Evolutionary conservation across 2,329 filamentous ascomycete genomes (phyloP).

Genomic region (Beauveria medogensis): DNA sequence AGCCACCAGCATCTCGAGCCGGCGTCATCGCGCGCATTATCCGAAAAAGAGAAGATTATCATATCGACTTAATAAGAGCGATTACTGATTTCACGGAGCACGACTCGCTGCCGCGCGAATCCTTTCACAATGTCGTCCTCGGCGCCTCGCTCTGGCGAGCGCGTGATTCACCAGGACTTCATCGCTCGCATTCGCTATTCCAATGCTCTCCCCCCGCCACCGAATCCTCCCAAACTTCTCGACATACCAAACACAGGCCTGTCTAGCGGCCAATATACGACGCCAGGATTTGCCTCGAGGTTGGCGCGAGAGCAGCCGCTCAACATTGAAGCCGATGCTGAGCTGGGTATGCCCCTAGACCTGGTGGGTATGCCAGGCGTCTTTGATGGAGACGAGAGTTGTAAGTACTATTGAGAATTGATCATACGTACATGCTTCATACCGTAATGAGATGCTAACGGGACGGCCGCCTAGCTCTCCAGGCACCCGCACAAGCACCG

Average conservation of each 20-base stretch:
- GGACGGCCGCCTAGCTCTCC: constrained; percentile 54
- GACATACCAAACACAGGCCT: constrained; percentile 93
- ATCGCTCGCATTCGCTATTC: constrained; percentile 93
- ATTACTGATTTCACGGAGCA: background rate
- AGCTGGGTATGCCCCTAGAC: constrained; percentile 95
- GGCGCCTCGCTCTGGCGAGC: constrained; percentile 39
- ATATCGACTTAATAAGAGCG: background rate
- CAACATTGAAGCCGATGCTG: constrained; percentile 95
- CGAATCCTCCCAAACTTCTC: constrained; percentile 90
- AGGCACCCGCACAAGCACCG: constrained; percentile 64
- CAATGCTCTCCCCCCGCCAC: constrained; percentile 89
- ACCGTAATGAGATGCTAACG: constrained; percentile 12
- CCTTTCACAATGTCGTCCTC: constrained; percentile 24
- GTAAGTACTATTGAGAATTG: constrained; percentile 40
- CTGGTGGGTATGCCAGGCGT: constrained; percentile 90
- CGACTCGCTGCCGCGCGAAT: constrained; percentile 9
- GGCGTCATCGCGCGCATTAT: constrained; percentile 13
- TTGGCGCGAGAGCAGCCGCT: constrained; percentile 85
- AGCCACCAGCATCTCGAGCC: background rate
- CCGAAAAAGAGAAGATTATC: constrained; percentile 6
- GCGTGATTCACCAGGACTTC: constrained; percentile 83
- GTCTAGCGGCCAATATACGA: constrained; percentile 79
- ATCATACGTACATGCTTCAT: background rate
- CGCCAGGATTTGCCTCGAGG: constrained; percentile 79
- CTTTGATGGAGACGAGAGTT: constrained; percentile 90